Evolutionary conservation across 1,139 yeast species (phyloP).

Genomic region (Blastobotrys proliferans): DNA sequence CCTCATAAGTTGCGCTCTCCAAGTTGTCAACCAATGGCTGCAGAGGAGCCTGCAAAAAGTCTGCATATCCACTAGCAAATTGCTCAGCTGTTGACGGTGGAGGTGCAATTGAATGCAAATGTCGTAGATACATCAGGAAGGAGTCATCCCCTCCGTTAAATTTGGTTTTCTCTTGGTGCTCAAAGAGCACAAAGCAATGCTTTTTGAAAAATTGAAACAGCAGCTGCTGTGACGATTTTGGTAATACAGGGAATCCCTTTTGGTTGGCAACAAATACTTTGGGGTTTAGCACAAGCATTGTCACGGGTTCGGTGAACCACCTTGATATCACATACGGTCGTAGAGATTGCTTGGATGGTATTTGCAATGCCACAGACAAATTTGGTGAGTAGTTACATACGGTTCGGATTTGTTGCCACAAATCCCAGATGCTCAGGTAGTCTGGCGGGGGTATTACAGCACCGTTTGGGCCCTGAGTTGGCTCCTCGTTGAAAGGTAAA

Average conservation of each 20-base stretch:
- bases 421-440: slow-evolving; percentile 60
- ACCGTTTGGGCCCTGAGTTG: slow-evolving; percentile 28
- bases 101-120: slow-evolving; percentile 39
- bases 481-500: slow-evolving; percentile 44
- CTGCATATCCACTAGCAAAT: slow-evolving; percentile 38
- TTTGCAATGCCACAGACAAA: slow-evolving; percentile 53
- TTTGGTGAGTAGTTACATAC: slow-evolving; percentile 49
- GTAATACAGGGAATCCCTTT: slow-evolving; percentile 57
- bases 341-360: slow-evolving; percentile 44
- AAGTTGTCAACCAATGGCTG: slow-evolving; percentile 64
- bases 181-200: slow-evolving; percentile 33
- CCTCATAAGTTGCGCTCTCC: slow-evolving; percentile 55
- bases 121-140: slow-evolving; percentile 51
- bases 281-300: slow-evolving; percentile 50
- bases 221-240: slow-evolving; percentile 49
- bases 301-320: slow-evolving; percentile 65
- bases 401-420: slow-evolving; percentile 60
- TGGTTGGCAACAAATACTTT: slow-evolving; percentile 53
- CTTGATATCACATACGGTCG: slow-evolving; percentile 48
- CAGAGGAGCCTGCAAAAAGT: slow-evolving; percentile 53
- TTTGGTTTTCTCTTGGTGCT: slow-evolving; percentile 28
- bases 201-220: slow-evolving; percentile 38
- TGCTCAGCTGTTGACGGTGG: slow-evolving; percentile 34
- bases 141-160: slow-evolving; percentile 44
- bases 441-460: slow-evolving; percentile 44